Percentiles rank a stretch among this genome's conserved stretches.
phyloP scores from a whole-genome alignment of 176 grass and related monocot species.

The Melocanna baccifera region DNA sequence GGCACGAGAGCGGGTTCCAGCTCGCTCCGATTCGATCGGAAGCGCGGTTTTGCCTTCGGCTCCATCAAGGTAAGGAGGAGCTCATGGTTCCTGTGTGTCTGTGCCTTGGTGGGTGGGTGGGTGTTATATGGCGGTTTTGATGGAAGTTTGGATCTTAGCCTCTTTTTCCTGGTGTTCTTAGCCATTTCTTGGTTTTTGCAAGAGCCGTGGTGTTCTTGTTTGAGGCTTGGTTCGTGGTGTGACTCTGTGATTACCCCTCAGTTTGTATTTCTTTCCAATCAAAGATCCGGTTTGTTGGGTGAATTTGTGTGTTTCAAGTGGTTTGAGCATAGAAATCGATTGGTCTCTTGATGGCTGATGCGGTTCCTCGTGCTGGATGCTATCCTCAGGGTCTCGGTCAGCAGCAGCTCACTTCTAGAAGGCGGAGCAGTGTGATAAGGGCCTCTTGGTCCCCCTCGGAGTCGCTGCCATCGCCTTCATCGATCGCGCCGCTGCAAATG shows the following conservation, averaged over 20 bases:
- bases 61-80: constrained; percentile 54
- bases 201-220: not conserved
- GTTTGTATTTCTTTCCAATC: not conserved
- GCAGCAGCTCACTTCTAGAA: constrained; percentile 34
- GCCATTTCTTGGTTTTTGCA: constrained; percentile 2
- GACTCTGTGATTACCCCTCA: not conserved
- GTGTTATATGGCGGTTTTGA: not conserved
- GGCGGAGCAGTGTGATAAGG: constrained; percentile 45
- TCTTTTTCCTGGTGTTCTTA: not conserved
- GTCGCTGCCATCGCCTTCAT: constrained; percentile 43
- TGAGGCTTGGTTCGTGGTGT: not conserved
- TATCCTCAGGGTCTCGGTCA: constrained; percentile 53
- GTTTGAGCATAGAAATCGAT: constrained; percentile 8
- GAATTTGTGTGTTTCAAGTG: not conserved
- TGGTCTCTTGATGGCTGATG: not conserved
- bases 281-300: not conserved
- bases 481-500: constrained; percentile 82
- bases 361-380: not conserved
- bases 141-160: not conserved
- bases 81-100: not conserved
- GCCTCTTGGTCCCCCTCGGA: constrained; percentile 46
- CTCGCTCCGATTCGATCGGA: constrained; percentile 39
- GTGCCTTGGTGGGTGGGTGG: not conserved
- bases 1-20: not conserved
- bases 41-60: constrained; percentile 29